Conservation (phyloP, 768 basidiomycete species). For the Hericium rajendrae region DNA sequence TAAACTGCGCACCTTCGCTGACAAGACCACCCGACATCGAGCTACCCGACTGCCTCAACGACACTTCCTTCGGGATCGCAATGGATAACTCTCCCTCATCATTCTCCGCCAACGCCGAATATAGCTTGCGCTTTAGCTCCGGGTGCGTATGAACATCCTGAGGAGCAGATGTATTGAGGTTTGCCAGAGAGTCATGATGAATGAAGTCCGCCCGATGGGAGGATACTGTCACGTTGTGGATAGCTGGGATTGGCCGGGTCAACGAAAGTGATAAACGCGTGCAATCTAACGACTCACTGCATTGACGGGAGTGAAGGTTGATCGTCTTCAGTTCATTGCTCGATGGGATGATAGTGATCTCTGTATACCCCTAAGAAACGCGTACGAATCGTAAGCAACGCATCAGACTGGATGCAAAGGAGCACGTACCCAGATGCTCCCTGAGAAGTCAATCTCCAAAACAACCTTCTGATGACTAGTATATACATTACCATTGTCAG, state of each 20-base stretch:
- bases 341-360: constrained; percentile 80
- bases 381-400: constrained; percentile 6
- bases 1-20: constrained; percentile 45
- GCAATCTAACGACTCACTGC: constrained; percentile 42
- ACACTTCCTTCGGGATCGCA: constrained; percentile 66
- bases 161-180: constrained; percentile 52
- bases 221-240: constrained; percentile 65
- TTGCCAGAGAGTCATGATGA: constrained; percentile 66
- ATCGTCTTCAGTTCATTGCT: constrained; percentile 73
- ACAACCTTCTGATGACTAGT: constrained; percentile 96
- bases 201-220: constrained; percentile 69
- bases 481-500: constrained; percentile 47
- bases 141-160: constrained; percentile 84
- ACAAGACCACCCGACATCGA: constrained; percentile 31
- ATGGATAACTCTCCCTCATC: constrained; percentile 95
- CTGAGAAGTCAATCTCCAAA: constrained; percentile 87
- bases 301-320: constrained; percentile 83
- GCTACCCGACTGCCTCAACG: constrained; percentile 50
- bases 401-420: constrained; percentile 15
- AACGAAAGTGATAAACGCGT: constrained; percentile 3
- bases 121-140: constrained; percentile 87
- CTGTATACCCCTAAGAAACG: constrained; percentile 71
- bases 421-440: constrained; percentile 65
- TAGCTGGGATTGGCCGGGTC: constrained; percentile 34
- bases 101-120: constrained; percentile 81